Base-by-base conservation (phyloP, 805 yeast species). In the Pichia ethanolica region DNA sequence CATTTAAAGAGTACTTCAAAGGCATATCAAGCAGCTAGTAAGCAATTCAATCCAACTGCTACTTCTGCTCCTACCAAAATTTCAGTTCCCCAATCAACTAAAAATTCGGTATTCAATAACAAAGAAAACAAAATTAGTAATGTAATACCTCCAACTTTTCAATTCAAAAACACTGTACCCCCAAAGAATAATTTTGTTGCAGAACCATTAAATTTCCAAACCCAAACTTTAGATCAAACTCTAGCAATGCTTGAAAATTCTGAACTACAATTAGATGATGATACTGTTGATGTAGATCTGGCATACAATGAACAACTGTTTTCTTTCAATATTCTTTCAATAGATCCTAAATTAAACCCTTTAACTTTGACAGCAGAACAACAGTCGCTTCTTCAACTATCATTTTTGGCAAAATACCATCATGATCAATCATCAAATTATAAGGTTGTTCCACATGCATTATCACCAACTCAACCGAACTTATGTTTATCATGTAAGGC, bases 291-390 rank as follows among this genome's bases (percentile, higher is more conserved):
- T 35, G 47, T 50, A 10, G 53, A 50, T 41, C 42, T 52, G 46
- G 52, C 51, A 20, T 56, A 52, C 30, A 55, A 53, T 34, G 60
- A 55, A 41, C 57, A 49, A 30, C 39, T 57, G 32, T 57, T 53
- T 28, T 46, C 54, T 5, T 57, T 56, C 12, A 57, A 56, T 39
- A 56, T 57, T 10, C 40, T 55, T 9, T 54, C 59, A n/a, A 57
- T 57, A 27, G 59, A 57, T 43, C 60, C 60, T 11, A 56, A 56
- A 32, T 34, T 56, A 30, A 56, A 58, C 33, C 61, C 61, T 10
- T 47, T 56, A 25, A 50, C 53, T 13, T 40, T 58, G 7, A 51
- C 59, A 7, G 52, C 46, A 13, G 61, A 58, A 33, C 60, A 58
- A 46, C 59, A 57, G 39, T 48, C 55, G 3, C 42, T 56, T 13